A percentile compares a stretch with the other conserved stretches of the same genome.
phyloP scores from a whole-genome alignment of 306 rosid genomes.

The Glycyrrhiza uralensis region DNA sequence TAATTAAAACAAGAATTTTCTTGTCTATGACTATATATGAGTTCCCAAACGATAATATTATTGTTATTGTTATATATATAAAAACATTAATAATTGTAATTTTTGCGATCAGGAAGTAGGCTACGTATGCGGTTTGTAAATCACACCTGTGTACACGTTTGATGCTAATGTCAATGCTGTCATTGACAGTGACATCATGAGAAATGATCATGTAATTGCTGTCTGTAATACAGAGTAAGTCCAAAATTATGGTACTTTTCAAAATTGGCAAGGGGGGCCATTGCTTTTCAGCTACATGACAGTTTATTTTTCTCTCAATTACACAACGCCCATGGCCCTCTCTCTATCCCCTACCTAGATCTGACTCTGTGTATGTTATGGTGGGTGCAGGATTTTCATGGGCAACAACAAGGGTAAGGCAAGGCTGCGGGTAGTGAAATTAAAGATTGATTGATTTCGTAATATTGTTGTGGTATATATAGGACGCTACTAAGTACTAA shows the following conservation, averaged over 20 bases:
- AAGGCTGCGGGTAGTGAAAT: not conserved
- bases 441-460: conserved; percentile 10
- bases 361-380: conserved; percentile 24
- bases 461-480: conserved; percentile 7
- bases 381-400: conserved; percentile 27
- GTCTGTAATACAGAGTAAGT: conserved; percentile 30
- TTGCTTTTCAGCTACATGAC: conserved; percentile 32
- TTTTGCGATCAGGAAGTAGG: conserved; percentile 51
- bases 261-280: conserved; percentile 42
- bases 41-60: not conserved
- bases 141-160: conserved; percentile 53
- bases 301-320: conserved; percentile 13
- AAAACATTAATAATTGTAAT: conserved; percentile 12
- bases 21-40: not conserved
- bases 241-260: conserved; percentile 57
- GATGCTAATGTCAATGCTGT: conserved; percentile 38
- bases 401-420: conserved; percentile 1
- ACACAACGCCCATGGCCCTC: conserved; percentile 28
- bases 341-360: not conserved
- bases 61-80: no score
- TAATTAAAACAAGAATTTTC: not conserved
- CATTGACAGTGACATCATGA: conserved; percentile 37
- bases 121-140: conserved; percentile 57
- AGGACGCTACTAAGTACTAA: not conserved
- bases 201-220: conserved; percentile 25